A percentile compares a stretch with the other conserved stretches of the same genome.
Evolutionary conservation across 768 basidiomycete species (phyloP).

Genomic region (Lactarius akahatsu): DNA sequence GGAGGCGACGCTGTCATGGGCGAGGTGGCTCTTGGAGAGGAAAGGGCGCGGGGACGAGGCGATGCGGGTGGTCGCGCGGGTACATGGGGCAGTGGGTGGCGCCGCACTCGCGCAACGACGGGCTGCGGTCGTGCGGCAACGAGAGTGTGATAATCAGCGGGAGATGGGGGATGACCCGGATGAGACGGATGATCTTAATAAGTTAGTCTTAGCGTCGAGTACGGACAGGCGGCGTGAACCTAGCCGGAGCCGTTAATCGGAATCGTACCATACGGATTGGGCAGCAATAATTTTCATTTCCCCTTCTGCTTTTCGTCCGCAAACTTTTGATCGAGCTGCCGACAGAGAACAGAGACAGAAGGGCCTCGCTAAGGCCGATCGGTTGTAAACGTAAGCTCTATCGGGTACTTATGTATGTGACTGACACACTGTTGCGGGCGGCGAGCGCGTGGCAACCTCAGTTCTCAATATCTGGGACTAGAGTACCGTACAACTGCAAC

Average conservation of each 20-base stretch:
- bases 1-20: constrained; percentile 46
- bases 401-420: background rate
- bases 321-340: background rate
- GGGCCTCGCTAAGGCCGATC: background rate
- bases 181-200: background rate
- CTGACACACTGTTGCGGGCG: background rate
- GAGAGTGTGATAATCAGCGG: background rate
- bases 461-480: background rate
- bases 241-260: no score
- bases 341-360: no score
- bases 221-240: background rate
- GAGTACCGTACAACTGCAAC: background rate
- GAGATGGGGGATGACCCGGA: no score
- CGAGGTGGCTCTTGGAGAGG: constrained; percentile 45
- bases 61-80: constrained; percentile 39
- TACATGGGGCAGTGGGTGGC: constrained; percentile 36
- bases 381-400: background rate
- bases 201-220: background rate
- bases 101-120: constrained; percentile 40
- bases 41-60: constrained; percentile 35
- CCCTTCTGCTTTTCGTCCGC: background rate
- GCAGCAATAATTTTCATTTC: background rate
- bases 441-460: constrained; percentile 16
- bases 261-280: no score
- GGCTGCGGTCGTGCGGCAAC: constrained; percentile 30